These are phyloP conservation scores for Ajuga chamaepitys DNA, from an alignment of 257 asterid genomes.

Conservation along the genomic window DNA sequence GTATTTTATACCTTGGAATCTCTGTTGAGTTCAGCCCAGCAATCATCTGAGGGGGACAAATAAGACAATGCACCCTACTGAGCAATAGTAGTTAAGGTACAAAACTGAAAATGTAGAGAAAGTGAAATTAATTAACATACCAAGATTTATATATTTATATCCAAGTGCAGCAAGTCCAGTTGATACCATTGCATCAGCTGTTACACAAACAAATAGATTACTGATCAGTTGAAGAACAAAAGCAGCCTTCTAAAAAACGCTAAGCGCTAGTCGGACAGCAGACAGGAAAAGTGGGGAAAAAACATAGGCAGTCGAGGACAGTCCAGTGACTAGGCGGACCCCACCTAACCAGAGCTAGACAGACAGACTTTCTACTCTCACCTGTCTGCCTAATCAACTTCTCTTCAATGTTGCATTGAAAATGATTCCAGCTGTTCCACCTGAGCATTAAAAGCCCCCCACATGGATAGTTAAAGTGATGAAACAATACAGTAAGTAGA, in stretches of 20 bases:
- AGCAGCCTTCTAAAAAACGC: no score
- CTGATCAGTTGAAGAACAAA: no score
- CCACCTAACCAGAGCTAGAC: no score
- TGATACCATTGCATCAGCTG: slow-evolving; percentile 82
- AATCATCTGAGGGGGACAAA: slow-evolving; percentile 57
- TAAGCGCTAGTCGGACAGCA: no score
- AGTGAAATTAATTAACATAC: slow-evolving; percentile 28
- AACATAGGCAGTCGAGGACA: no score
- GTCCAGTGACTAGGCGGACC: no score
- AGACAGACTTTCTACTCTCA: no score
- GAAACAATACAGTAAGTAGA: no score
- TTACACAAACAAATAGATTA: no score
- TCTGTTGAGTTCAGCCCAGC: slow-evolving; percentile 88
- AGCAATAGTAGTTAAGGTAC: neutral
- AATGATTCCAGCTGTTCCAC: slow-evolving; percentile 99
- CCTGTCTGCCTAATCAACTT: slow-evolving; percentile 69
- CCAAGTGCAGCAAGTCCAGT: slow-evolving; percentile 69
- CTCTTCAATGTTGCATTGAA: slow-evolving; percentile 64
- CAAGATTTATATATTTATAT: slow-evolving; percentile 58
- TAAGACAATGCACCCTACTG: neutral
- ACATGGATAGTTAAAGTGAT: no score
- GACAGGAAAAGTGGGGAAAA: no score
- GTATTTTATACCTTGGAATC: slow-evolving; percentile 39
- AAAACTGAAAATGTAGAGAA: neutral
- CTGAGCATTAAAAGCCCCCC: slow-evolving; percentile 21